Evolutionary conservation across 2,329 filamentous ascomycete species (phyloP), one percentile per base, ranked within the genome.

Genomic region (Alternaria metachromatica): DNA sequence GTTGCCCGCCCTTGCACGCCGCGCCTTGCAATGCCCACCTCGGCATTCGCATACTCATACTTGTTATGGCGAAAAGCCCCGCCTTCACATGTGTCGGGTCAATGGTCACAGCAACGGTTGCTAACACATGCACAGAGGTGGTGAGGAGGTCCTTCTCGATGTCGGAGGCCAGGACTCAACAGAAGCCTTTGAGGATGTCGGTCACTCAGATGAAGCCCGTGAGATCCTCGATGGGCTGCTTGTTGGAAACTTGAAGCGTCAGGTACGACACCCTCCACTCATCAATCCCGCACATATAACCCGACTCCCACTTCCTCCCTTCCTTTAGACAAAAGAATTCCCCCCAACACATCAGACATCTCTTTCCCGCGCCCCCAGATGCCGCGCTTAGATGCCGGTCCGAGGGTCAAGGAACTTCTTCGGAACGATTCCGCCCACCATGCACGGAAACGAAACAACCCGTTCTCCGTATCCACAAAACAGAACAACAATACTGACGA

Each of bases 161-260:
- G 94, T 98, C 69, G 96, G 87, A 78, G 96, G 96, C 73, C 94
- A 97, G 85, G 96, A 99, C 83, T 92, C 92, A 77, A 97, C 95
- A 75, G 96, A 98, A 85, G 95, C 96, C 66, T 99, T 99, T 81
- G 96, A 99, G 86, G 96, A 99, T 83, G 96, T 99, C 78, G 96
- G 96, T 79, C 96, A 99, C 91, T 96, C 92, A 77, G 96, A 99
- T 83, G 96, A 99, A 87, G 96, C 96, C 72, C 91, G 96, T 72
- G 95, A 98, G 86, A 95, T 97, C 72, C 89, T 99, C 62, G 89
- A 91, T 0, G 78, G 78, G 41, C 67, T 81, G 70, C 72, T 79
- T 25, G 78, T 80, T 37, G 79, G 79, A 62, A 78, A 45, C 23
- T 58, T 81, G 63, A 78, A 80, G 77, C 74, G 79, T 63, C 62